These are phyloP conservation scores for Fusarium incarnatum DNA, from an alignment of 2,329 filamentous ascomycete genomes.

Conservation along the genomic window DNA sequence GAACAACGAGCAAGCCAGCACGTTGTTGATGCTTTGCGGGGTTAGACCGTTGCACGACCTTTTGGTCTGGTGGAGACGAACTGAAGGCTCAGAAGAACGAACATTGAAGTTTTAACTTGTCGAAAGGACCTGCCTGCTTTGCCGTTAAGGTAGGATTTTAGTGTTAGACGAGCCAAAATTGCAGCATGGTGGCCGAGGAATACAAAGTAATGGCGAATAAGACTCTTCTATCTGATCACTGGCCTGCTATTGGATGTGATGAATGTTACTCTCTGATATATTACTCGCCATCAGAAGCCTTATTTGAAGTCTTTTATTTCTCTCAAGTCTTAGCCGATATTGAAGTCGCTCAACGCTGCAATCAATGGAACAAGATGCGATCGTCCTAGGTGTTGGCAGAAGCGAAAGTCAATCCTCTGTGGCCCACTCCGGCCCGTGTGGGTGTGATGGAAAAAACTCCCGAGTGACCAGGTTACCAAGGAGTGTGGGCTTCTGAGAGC, in stretches of 20 bases:
- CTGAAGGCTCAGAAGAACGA: background rate
- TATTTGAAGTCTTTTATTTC: background rate
- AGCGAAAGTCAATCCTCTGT: constrained; percentile 19
- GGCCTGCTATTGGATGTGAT: constrained; percentile 17
- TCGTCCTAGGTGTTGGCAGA: constrained; percentile 2
- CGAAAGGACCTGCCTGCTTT: background rate
- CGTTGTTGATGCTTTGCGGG: constrained; percentile 16
- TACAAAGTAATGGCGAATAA: constrained; percentile 20
- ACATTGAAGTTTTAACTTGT: background rate
- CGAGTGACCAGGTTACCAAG: constrained; percentile 37
- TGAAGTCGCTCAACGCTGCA: background rate
- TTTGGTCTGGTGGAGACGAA: constrained; percentile 1
- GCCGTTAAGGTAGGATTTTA: background rate
- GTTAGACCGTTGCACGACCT: constrained; percentile 26
- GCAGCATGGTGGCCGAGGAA: background rate
- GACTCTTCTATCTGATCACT: constrained; percentile 5
- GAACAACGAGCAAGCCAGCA: constrained; percentile 1
- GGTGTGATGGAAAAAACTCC: constrained; percentile 35
- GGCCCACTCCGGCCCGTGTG: constrained; percentile 32
- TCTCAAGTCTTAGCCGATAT: background rate
- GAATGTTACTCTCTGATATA: background rate
- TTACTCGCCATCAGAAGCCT: background rate
- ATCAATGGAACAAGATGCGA: constrained; percentile 15
- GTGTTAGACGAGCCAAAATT: background rate
- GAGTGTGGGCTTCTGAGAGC: constrained; percentile 2